Evolutionary conservation across 2,329 filamentous ascomycete genomes (phyloP).

Genomic region (Cytospora schulzeri): DNA sequence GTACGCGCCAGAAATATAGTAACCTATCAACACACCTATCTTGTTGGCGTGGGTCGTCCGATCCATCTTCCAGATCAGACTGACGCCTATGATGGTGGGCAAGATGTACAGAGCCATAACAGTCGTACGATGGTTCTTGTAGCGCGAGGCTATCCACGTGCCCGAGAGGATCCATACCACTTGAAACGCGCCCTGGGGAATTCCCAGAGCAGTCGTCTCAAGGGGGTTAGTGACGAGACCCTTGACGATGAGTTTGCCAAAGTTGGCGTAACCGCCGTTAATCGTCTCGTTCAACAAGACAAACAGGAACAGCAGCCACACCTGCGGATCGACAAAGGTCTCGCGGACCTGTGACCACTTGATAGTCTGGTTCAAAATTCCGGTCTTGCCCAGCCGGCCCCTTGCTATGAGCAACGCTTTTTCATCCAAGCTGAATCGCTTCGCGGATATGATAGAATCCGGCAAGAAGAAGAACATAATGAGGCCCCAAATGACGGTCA

Average conservation of each 20-base stretch:
- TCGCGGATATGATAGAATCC: constrained; percentile 45
- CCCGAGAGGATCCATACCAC: constrained; percentile 56
- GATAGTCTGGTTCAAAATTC: constrained; percentile 50
- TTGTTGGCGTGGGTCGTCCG: constrained; percentile 38
- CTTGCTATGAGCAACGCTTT: constrained; percentile 45
- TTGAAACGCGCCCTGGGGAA: constrained; percentile 57
- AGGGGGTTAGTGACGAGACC: constrained; percentile 47
- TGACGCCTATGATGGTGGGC: constrained; percentile 52
- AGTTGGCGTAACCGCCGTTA: constrained; percentile 56
- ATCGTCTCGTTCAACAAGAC: constrained; percentile 55
- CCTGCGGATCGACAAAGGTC: constrained; percentile 46
- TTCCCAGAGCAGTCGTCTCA: constrained; percentile 53
- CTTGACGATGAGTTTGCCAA: constrained; percentile 58
- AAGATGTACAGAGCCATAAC: constrained; percentile 55
- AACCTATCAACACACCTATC: constrained; percentile 52
- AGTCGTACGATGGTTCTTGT: constrained; percentile 52
- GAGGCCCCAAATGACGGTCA: constrained; percentile 46
- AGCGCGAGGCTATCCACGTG: constrained; percentile 52
- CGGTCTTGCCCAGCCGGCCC: constrained; percentile 42
- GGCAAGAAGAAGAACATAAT: constrained; percentile 45
- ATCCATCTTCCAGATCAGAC: constrained; percentile 53
- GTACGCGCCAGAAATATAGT: constrained; percentile 52
- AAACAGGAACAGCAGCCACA: constrained; percentile 48
- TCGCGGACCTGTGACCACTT: constrained; percentile 52
- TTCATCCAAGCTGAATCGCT: constrained; percentile 45